phyloP scores from a whole-genome alignment of 805 yeast genomes.

The Monosporozyma siamensis region DNA sequence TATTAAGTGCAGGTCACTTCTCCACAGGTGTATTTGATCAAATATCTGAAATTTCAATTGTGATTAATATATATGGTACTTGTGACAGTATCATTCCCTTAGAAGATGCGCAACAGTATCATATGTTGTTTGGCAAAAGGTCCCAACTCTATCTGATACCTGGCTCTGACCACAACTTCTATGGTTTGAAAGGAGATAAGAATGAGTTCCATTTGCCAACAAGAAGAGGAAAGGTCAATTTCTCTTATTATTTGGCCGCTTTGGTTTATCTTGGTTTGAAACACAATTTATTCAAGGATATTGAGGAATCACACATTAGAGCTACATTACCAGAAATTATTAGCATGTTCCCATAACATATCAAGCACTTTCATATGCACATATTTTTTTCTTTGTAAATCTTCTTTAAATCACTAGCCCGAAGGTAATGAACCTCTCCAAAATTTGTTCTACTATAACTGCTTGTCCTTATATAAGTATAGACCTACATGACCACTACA shows the following conservation, averaged over 20 bases:
- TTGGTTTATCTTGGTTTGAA: constrained; percentile 12
- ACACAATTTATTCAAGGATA: background rate
- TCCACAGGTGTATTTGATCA: constrained; percentile 35
- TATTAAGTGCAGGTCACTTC: constrained; percentile 27
- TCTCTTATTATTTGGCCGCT: constrained; percentile 28
- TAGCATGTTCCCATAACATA: background rate
- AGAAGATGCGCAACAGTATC: constrained; percentile 50
- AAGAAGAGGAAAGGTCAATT: constrained; percentile 44
- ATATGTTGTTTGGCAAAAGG: constrained; percentile 46
- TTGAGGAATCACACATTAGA: background rate
- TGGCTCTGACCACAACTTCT: constrained; percentile 75
- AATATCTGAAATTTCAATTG: constrained; percentile 40
- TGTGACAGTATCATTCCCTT: constrained; percentile 58
- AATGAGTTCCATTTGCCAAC: constrained; percentile 36
- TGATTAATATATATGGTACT: constrained; percentile 63
- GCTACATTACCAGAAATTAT: background rate
- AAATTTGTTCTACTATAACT: too few relatives aligned
- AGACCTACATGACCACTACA: too few relatives aligned
- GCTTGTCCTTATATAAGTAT: too few relatives aligned
- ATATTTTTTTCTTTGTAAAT: too few relatives aligned
- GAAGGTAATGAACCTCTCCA: too few relatives aligned
- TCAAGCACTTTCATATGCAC: background rate
- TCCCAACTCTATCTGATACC: constrained; percentile 50
- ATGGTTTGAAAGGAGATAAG: constrained; percentile 38
- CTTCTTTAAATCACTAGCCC: too few relatives aligned